Conservation (phyloP, 1,284 basidiomycete genomes). For the Phellopilus nigrolimitatus region DNA sequence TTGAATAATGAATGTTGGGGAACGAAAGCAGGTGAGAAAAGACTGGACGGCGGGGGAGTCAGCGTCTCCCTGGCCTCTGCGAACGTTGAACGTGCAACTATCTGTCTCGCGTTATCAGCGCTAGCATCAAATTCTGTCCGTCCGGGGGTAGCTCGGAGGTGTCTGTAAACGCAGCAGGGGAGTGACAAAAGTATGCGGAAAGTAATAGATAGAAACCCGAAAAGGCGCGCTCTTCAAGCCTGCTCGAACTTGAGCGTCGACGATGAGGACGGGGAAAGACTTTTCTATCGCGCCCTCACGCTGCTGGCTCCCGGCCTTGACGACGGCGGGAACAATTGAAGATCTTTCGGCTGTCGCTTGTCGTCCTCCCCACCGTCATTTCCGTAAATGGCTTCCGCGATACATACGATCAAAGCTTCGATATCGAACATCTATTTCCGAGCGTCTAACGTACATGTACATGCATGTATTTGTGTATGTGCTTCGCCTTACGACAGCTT, state of each 20-base stretch:
- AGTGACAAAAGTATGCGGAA: neutral
- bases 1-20: neutral
- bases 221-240: neutral
- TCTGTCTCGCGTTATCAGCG: neutral
- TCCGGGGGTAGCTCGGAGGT: no score
- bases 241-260: neutral
- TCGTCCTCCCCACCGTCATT: no score
- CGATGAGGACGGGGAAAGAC: neutral
- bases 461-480: no score
- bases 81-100: neutral
- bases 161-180: neutral
- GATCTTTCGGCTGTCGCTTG: no score
- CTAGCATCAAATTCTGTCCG: neutral
- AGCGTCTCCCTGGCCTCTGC: neutral
- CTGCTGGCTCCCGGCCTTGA: neutral
- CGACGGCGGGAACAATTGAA: no score
- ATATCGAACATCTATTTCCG: no score
- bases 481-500: no score
- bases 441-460: no score
- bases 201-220: neutral
- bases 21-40: neutral
- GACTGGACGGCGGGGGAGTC: conserved; percentile 5
- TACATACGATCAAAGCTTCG: no score
- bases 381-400: neutral
- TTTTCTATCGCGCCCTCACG: neutral